phyloP scores from a whole-genome alignment of 2,329 filamentous ascomycete species.

The Grosmannia huntii region DNA sequence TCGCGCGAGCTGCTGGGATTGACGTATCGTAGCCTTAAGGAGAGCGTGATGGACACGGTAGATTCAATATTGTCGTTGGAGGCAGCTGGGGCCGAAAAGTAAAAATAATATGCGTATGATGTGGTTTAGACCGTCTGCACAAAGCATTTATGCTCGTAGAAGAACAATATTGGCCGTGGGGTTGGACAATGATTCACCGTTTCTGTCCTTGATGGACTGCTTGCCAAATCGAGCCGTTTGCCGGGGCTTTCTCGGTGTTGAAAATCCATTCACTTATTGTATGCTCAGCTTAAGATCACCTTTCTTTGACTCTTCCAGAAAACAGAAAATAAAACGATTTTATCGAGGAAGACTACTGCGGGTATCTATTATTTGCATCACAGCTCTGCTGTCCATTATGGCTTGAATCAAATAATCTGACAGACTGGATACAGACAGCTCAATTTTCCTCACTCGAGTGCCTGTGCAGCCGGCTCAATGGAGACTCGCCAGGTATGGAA shows the following conservation, averaged over 20 bases:
- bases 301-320: neutral
- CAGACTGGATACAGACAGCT: neutral
- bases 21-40: conserved; percentile 43
- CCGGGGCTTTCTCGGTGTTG: neutral
- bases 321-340: too few relatives aligned
- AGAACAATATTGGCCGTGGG: neutral
- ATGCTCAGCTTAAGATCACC: neutral
- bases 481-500: neutral
- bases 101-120: neutral
- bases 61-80: conserved; percentile 19
- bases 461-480: neutral
- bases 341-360: too few relatives aligned
- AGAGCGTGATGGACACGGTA: conserved; percentile 48
- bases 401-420: neutral
- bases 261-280: neutral
- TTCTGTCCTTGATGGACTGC: neutral
- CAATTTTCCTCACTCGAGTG: neutral
- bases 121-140: neutral
- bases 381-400: neutral
- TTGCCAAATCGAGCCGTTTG: neutral
- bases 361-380: too few relatives aligned
- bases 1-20: conserved; percentile 44
- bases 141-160: neutral
- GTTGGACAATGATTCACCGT: neutral
- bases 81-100: neutral